A percentile compares a stretch with the other conserved stretches of the same genome.
Conservation (phyloP, 2,329 filamentous ascomycete genomes). For the Eutypa lata region DNA sequence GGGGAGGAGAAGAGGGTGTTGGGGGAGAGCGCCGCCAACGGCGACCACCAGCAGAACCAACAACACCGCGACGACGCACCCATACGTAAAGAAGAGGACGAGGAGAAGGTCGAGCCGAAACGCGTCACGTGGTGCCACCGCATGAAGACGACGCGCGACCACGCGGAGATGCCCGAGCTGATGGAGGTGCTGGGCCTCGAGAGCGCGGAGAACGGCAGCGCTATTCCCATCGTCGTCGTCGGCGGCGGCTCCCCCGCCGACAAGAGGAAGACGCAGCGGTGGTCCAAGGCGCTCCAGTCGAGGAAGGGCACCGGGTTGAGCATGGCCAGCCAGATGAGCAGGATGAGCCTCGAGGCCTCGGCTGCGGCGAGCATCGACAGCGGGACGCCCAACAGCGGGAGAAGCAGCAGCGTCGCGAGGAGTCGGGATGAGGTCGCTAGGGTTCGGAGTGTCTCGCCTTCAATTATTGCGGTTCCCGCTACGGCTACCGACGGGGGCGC, state of each 20-base stretch:
- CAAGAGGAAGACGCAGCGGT: slow-evolving; percentile 32
- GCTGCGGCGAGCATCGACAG: too few species aligned
- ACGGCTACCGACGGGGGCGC: too few species aligned
- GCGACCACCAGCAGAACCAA: neutral
- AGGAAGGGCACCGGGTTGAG: slow-evolving; percentile 54
- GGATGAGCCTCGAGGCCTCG: slow-evolving; percentile 33
- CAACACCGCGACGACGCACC: slow-evolving; percentile 2
- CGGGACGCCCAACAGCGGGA: too few species aligned
- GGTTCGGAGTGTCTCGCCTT: too few species aligned
- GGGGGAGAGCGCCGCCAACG: neutral
- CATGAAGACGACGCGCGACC: slow-evolving; percentile 76
- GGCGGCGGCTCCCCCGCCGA: slow-evolving; percentile 32
- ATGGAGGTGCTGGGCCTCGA: slow-evolving; percentile 60
- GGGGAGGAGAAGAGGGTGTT: slow-evolving; percentile 6
- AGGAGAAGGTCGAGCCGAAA: slow-evolving; percentile 47
- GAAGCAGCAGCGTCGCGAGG: too few species aligned
- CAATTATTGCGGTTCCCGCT: too few species aligned
- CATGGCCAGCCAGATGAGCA: slow-evolving; percentile 47
- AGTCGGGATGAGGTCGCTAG: too few species aligned
- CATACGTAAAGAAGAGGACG: slow-evolving; percentile 20
- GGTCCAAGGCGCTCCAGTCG: slow-evolving; percentile 42
- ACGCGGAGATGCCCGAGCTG: slow-evolving; percentile 67
- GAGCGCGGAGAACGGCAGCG: slow-evolving; percentile 27
- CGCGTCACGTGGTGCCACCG: slow-evolving; percentile 75
- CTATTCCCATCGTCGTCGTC: slow-evolving; percentile 25